Conservation (phyloP, 2,329 filamentous ascomycete species). For the Curvularia hawaiiensis region DNA sequence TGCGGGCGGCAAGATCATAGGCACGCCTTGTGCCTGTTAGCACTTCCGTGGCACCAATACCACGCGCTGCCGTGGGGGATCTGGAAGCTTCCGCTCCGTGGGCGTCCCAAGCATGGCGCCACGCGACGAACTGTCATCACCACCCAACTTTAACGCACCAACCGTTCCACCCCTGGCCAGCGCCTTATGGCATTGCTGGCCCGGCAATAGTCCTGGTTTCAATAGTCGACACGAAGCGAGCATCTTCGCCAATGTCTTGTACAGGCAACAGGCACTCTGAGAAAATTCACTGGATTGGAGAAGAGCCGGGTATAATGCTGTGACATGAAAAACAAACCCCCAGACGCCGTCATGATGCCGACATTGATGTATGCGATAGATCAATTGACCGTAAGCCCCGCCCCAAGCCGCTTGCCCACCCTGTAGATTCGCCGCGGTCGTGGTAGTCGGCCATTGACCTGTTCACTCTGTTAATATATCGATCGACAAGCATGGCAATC, state of each 20-base stretch:
- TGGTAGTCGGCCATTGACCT: slow-evolving; percentile 31
- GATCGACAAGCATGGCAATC: not conserved
- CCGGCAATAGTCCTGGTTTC: not conserved
- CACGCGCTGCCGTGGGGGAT: slow-evolving; percentile 13
- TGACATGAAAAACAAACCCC: not conserved
- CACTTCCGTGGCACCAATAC: slow-evolving; percentile 14
- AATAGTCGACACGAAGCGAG: not conserved
- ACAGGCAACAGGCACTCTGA: not conserved
- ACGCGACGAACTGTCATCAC: slow-evolving; percentile 8
- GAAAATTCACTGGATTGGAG: not conserved
- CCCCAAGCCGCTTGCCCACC: slow-evolving; percentile 28
- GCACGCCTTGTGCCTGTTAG: slow-evolving; percentile 27
- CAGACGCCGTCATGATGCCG: not conserved
- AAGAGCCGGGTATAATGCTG: slow-evolving; percentile 4
- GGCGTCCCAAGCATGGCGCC: slow-evolving; percentile 9
- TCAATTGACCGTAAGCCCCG: slow-evolving; percentile 20
- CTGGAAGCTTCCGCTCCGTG: slow-evolving; percentile 2
- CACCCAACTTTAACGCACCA: slow-evolving; percentile 5
- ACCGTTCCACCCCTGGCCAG: slow-evolving; percentile 4
- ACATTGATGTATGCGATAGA: not conserved
- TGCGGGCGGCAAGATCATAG: slow-evolving; percentile 38
- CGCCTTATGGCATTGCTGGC: not conserved
- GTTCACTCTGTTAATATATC: slow-evolving; percentile 6
- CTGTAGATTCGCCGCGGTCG: slow-evolving; percentile 30
- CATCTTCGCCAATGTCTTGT: not conserved